Conservation (phyloP, 2,329 filamentous ascomycete genomes). For the Microcera coccophila region DNA sequence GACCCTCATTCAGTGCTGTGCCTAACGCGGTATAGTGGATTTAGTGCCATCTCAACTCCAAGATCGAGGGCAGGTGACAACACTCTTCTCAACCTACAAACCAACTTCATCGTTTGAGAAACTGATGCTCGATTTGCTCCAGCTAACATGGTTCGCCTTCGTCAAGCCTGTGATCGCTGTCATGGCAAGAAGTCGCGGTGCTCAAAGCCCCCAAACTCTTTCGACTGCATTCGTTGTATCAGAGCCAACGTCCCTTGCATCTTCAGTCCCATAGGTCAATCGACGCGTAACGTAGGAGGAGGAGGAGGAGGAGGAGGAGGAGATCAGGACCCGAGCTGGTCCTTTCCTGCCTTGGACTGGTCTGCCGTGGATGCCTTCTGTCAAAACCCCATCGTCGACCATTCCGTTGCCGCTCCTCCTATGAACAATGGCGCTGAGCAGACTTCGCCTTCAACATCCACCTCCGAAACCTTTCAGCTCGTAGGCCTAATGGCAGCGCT, state of each 20-base stretch:
- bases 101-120: too few species aligned
- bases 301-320: neutral
- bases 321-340: conserved; percentile 6
- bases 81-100: too few species aligned
- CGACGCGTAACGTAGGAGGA: conserved; percentile 5
- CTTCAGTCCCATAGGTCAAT: conserved; percentile 39
- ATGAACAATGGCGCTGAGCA: conserved; percentile 4
- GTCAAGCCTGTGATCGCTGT: conserved; percentile 42
- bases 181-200: conserved; percentile 47
- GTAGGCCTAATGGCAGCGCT: conserved; percentile 20
- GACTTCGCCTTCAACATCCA: neutral
- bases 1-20: too few species aligned
- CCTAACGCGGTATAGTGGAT: too few species aligned
- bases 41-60: too few species aligned
- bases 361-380: conserved; percentile 17
- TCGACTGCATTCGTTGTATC: conserved; percentile 39
- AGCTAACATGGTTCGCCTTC: conserved; percentile 26
- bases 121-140: too few species aligned
- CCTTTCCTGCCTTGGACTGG: conserved; percentile 22
- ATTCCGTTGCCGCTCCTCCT: conserved; percentile 9
- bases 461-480: conserved; percentile 18
- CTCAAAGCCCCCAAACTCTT: conserved; percentile 35
- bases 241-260: conserved; percentile 39
- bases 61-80: too few species aligned
- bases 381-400: conserved; percentile 1